Base-by-base conservation (phyloP, 148 eudicot species). In the Linanthus parryae region DNA sequence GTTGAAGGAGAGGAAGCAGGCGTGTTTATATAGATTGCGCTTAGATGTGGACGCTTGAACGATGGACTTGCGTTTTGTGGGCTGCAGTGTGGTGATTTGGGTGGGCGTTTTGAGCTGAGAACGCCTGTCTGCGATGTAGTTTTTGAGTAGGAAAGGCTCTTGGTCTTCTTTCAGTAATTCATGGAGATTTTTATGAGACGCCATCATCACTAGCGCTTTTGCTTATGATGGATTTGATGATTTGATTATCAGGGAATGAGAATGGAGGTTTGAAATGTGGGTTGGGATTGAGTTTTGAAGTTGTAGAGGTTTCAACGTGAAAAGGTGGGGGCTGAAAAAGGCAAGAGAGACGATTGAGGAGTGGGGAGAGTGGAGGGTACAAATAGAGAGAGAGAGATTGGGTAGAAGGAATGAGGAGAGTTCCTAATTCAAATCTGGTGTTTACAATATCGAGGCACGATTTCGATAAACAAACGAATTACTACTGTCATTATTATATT, bases 151-250 rank as follows among this genome's bases (percentile, higher is more conserved):
- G 44, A 91, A 91, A 11, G 98, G 98, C 44, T 91, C 98, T 55
- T 91, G 98, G 41, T 83, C 90, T 81, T 91, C 87, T 43, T 74
- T 57, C 2, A 91, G 64, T 0, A 91, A 67, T 50, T 87, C 96
- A 7, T 77, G 88, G 33, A 92, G 70, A 53, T 76, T 74, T 53
- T 71, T 78, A 53, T 61, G 76, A 71, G 77, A 62, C 87, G 75
- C 76, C 55, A 45, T 54, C 53, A 44, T 46, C 24, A 16, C n/a
- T 24, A 23, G 22, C 13, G 42, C 18, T 35, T 11, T 27, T 11
- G 22, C 11, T 11, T 7, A 9, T 1, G 15, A 8, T 16, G 23
- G 8, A 10, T 30, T 19, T 19, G 34, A 11, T 17, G 9, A 38
- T 25, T 19, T 2, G 3, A 11, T 11, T 35, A n/a, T 4, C 8